A percentile compares a stretch with the other conserved stretches of the same genome.
Conservation (phyloP, 2,329 filamentous ascomycete species). For the Talaromyces rugulosus region DNA sequence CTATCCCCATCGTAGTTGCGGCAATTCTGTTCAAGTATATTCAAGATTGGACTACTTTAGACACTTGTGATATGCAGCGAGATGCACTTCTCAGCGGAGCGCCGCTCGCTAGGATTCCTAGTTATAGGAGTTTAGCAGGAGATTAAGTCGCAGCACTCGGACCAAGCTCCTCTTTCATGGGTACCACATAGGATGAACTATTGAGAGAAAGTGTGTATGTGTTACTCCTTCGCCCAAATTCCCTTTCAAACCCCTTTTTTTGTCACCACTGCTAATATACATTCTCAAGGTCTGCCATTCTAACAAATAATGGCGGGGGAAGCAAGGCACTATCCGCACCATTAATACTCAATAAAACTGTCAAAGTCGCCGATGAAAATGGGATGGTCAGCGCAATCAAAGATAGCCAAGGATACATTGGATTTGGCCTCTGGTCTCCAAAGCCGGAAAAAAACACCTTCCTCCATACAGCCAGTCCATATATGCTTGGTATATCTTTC, state of each 20-base stretch:
- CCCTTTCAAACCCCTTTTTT: not conserved
- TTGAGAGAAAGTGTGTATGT: slow-evolving; percentile 1
- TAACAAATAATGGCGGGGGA: not conserved
- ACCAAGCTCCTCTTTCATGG: not conserved
- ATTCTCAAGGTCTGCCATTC: not conserved
- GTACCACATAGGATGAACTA: not conserved
- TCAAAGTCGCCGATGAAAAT: not conserved
- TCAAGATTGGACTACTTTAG: slow-evolving; percentile 35
- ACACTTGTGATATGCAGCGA: slow-evolving; percentile 1
- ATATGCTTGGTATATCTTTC: not conserved
- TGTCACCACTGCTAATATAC: not conserved
- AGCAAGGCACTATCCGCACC: not conserved
- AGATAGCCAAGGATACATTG: not conserved
- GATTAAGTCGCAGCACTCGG: not conserved
- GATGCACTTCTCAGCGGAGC: not conserved
- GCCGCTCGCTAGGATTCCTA: not conserved
- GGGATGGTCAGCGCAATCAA: not conserved
- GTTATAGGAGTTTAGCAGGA: not conserved
- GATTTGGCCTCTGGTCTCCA: slow-evolving; percentile 2
- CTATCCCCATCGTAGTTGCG: slow-evolving; percentile 75
- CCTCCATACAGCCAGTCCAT: not conserved
- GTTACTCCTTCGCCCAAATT: not conserved
- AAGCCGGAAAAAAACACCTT: not conserved
- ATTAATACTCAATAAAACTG: not conserved
- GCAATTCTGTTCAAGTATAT: slow-evolving; percentile 76